These are phyloP conservation scores for Phytophthora chlamydospora DNA, from an alignment of 352 stramenopile species.

Conservation along the genomic window DNA sequence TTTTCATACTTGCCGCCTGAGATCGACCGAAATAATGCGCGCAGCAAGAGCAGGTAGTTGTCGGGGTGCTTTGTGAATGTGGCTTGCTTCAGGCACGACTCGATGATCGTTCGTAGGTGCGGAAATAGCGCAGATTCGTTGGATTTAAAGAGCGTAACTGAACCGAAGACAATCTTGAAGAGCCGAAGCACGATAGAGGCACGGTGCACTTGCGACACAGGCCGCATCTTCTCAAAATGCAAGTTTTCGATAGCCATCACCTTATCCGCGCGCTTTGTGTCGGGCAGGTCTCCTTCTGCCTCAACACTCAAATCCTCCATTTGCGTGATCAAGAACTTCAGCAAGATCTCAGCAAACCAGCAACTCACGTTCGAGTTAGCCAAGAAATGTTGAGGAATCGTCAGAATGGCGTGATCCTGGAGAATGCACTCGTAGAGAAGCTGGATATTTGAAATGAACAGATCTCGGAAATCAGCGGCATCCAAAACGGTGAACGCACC, in stretches of 20 bases:
- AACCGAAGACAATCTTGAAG: slow-evolving; percentile 97
- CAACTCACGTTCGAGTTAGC: slow-evolving; percentile 93
- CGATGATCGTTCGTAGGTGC: slow-evolving; percentile 94
- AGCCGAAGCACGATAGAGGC: slow-evolving; percentile 91
- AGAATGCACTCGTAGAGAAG: slow-evolving; percentile 94
- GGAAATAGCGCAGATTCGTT: slow-evolving; percentile 96
- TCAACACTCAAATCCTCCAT: slow-evolving; percentile 92
- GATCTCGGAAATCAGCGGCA: slow-evolving; percentile 92
- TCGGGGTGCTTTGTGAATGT: slow-evolving; percentile 92
- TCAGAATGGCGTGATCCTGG: slow-evolving; percentile 93
- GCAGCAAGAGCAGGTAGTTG: slow-evolving; percentile 95
- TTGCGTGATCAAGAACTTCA: slow-evolving; percentile 95
- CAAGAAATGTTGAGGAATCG: slow-evolving; percentile 95
- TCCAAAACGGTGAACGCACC: slow-evolving; percentile 97
- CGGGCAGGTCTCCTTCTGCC: slow-evolving; percentile 75
- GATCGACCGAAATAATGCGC: slow-evolving; percentile 96
- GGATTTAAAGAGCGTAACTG: slow-evolving; percentile 94
- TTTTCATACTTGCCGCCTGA: slow-evolving; percentile 98
- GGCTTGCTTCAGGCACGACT: slow-evolving; percentile 91
- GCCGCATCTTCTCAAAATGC: slow-evolving; percentile 82
- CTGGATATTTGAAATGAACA: slow-evolving; percentile 91
- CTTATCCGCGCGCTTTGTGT: slow-evolving; percentile 79
- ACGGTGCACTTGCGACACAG: slow-evolving; percentile 70
- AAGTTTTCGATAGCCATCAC: slow-evolving; percentile 76
- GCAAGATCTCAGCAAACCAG: slow-evolving; percentile 95